These are phyloP conservation scores for Ziziphus jujuba DNA, from an alignment of 306 rosid genomes.

Conservation along the genomic window DNA sequence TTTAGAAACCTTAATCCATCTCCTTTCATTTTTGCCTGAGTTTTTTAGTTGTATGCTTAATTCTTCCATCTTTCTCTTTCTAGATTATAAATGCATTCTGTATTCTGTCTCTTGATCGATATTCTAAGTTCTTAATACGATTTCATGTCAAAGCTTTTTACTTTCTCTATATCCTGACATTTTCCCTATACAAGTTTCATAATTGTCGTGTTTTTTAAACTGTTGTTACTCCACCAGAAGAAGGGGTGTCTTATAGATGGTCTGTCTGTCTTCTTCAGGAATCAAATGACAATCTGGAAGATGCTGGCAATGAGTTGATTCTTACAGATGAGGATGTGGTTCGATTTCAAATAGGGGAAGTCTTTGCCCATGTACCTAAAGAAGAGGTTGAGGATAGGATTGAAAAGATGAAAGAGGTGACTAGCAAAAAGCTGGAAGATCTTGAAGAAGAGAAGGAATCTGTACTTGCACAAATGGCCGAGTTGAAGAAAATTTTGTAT, in stretches of 20 bases:
- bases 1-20: too few relatives aligned
- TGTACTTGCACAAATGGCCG: constrained; percentile 73
- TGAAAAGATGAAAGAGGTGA: constrained; percentile 70
- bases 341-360: constrained; percentile 88
- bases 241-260: background rate
- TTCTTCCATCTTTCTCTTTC: too few relatives aligned
- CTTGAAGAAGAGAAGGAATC: constrained; percentile 72
- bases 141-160: too few relatives aligned
- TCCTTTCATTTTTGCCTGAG: too few relatives aligned
- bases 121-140: too few relatives aligned
- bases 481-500: constrained; percentile 76
- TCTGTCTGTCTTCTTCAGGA: constrained; percentile 43
- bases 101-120: too few relatives aligned
- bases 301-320: constrained; percentile 88
- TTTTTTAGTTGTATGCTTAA: too few relatives aligned
- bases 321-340: constrained; percentile 86
- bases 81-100: too few relatives aligned
- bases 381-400: constrained; percentile 86
- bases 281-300: constrained; percentile 81
- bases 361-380: constrained; percentile 82
- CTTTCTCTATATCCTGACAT: background rate
- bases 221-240: too few relatives aligned
- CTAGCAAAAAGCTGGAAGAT: constrained; percentile 63
- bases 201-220: too few relatives aligned
- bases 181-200: background rate